A percentile compares a stretch with the other conserved stretches of the same genome.
phyloP scores from a whole-genome alignment of 768 basidiomycete species.

The Lactarius indigo region DNA sequence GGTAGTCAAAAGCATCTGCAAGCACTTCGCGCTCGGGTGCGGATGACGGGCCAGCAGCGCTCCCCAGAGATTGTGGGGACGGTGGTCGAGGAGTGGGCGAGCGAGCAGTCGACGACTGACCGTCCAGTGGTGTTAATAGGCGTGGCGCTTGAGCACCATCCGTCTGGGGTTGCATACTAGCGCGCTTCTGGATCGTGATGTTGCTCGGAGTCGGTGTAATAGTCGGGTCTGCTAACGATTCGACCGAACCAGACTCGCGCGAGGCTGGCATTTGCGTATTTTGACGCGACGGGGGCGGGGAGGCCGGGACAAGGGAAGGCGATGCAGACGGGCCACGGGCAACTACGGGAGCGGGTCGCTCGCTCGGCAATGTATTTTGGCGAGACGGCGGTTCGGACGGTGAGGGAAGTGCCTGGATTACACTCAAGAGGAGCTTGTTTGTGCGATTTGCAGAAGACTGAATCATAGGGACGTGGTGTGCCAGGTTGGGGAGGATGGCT shows the following conservation, averaged over 20 bases:
- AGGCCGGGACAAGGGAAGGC: conserved; percentile 47
- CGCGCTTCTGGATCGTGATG: conserved; percentile 27
- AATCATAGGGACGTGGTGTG: conserved; percentile 86
- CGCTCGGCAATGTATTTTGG: conserved; percentile 29
- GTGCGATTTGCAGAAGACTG: conserved; percentile 82
- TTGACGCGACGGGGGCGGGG: conserved; percentile 47
- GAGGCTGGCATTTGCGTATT: conserved; percentile 36
- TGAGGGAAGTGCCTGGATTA: conserved; percentile 81
- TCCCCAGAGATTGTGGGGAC: conserved; percentile 23
- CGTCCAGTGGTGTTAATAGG: conserved; percentile 13
- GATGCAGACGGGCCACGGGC: conserved; percentile 45
- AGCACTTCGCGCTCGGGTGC: conserved; percentile 39
- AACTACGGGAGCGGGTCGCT: conserved; percentile 29
- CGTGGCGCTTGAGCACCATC: conserved; percentile 1
- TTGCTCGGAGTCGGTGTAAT: conserved; percentile 23
- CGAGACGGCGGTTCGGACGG: conserved; percentile 50
- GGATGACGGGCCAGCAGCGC: conserved; percentile 29
- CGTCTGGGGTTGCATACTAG: conserved; percentile 12
- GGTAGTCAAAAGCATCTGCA: conserved; percentile 83
- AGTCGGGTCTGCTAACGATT: conserved; percentile 38
- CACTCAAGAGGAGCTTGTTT: conserved; percentile 78
- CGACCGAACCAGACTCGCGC: conserved; percentile 49
- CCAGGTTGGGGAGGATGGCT: conserved; percentile 90
- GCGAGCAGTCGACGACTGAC: conserved; percentile 24
- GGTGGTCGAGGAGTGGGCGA: conserved; percentile 32